A percentile compares a stretch with the other conserved stretches of the same genome.
Conservation (phyloP, 1,284 basidiomycete species). For the Sporisorium sorghi region DNA sequence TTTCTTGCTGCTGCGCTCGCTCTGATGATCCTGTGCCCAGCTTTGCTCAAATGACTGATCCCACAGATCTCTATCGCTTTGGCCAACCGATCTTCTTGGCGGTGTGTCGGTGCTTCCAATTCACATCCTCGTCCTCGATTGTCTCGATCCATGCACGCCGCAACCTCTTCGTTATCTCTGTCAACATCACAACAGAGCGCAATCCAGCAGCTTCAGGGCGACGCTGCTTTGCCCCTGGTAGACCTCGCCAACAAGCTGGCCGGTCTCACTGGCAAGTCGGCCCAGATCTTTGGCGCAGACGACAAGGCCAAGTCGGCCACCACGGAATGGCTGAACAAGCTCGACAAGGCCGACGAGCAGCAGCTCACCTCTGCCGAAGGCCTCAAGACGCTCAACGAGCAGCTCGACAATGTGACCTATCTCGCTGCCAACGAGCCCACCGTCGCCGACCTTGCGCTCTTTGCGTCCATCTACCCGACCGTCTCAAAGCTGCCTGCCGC, state of each 20-base stretch:
- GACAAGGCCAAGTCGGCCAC: slow-evolving; percentile 44
- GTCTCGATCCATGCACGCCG: slow-evolving; percentile 4
- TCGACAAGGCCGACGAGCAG: slow-evolving; percentile 42
- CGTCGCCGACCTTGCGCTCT: slow-evolving; percentile 66
- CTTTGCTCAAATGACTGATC: slow-evolving; percentile 46
- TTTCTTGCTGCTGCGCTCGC: slow-evolving; percentile 1
- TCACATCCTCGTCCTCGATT: not conserved
- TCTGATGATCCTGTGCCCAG: not conserved
- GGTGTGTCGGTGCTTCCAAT: not conserved
- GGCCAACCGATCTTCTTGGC: slow-evolving; percentile 15
- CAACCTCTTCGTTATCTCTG: not conserved
- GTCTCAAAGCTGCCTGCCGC: slow-evolving; percentile 59
- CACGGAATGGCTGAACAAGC: slow-evolving; percentile 44
- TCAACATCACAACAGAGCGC: slow-evolving; percentile 31
- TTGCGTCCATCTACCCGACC: slow-evolving; percentile 62
- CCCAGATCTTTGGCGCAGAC: slow-evolving; percentile 45
- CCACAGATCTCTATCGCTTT: slow-evolving; percentile 35
- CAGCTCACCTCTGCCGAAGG: slow-evolving; percentile 51
- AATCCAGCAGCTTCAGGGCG: slow-evolving; percentile 47
- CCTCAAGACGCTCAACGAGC: slow-evolving; percentile 57
- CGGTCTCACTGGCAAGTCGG: slow-evolving; percentile 40
- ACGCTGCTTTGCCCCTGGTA: slow-evolving; percentile 36
- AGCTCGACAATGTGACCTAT: slow-evolving; percentile 60
- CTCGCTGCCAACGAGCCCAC: slow-evolving; percentile 60
- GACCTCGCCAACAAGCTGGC: slow-evolving; percentile 50